Evolutionary conservation across 2,329 filamentous ascomycete genomes (phyloP).

Genomic region (Bipolaris victoriae): DNA sequence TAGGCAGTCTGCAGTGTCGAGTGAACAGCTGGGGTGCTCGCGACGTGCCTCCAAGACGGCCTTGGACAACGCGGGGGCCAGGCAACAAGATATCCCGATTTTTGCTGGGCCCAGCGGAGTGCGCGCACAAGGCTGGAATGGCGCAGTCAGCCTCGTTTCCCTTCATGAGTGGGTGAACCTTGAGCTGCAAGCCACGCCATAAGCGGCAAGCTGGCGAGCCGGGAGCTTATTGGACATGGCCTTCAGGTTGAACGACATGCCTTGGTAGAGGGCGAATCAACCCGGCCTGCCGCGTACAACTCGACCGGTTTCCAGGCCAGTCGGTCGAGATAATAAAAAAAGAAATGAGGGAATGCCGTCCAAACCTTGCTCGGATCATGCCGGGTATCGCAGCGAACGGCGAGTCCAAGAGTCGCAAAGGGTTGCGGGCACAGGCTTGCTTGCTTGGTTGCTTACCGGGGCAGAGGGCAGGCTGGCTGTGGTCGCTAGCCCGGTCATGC

Average conservation of each 20-base stretch:
- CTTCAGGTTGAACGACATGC: conserved; percentile 37
- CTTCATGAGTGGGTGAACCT: conserved; percentile 45
- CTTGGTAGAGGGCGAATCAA: conserved; percentile 39
- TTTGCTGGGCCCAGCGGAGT: conserved; percentile 38
- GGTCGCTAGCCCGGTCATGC: conserved; percentile 33
- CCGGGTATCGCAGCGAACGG: conserved; percentile 26
- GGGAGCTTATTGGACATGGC: conserved; percentile 43
- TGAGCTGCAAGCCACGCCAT: conserved; percentile 45
- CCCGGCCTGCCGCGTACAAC: conserved; percentile 28
- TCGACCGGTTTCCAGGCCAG: conserved; percentile 31
- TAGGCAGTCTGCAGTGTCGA: conserved; percentile 23
- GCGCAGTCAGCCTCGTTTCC: conserved; percentile 49
- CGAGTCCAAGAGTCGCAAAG: conserved; percentile 31
- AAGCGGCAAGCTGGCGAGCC: conserved; percentile 46
- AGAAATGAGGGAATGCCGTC: conserved; percentile 37
- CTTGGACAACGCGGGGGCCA: conserved; percentile 37
- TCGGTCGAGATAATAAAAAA: conserved; percentile 40
- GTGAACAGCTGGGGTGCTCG: conserved; percentile 27
- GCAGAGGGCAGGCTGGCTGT: conserved; percentile 23
- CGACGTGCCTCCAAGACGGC: conserved; percentile 32
- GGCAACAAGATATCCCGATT: conserved; percentile 46
- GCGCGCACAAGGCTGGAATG: conserved; percentile 46
- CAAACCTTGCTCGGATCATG: conserved; percentile 44
- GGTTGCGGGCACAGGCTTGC: conserved; percentile 11
- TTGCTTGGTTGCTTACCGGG: conserved; percentile 17